phyloP scores from a whole-genome alignment of 2,329 filamentous ascomycete species.

The Chaetomiaceae sp. region DNA sequence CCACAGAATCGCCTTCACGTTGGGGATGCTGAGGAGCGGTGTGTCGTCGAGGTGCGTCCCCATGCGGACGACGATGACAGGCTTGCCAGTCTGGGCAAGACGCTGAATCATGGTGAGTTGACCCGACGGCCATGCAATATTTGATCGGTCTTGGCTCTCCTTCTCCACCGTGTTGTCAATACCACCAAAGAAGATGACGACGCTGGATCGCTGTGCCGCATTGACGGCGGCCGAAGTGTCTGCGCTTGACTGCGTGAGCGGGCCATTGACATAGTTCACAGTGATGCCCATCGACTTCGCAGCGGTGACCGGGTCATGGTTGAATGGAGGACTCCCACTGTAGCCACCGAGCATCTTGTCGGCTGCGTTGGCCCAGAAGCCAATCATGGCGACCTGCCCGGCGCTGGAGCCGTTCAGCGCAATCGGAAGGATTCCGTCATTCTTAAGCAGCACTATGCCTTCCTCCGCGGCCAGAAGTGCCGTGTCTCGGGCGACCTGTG shows the following conservation, averaged over 20 bases:
- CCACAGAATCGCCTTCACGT: slow-evolving; percentile 52
- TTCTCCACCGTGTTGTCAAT: slow-evolving; percentile 49
- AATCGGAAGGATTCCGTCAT: slow-evolving; percentile 46
- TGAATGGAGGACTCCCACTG: slow-evolving; percentile 51
- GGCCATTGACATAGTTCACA: slow-evolving; percentile 40
- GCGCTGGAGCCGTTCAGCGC: slow-evolving; percentile 41
- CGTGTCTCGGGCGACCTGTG: slow-evolving; percentile 48
- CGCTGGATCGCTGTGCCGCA: slow-evolving; percentile 33
- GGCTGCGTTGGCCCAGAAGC: slow-evolving; percentile 55
- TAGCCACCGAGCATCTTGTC: slow-evolving; percentile 58
- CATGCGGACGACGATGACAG: slow-evolving; percentile 48
- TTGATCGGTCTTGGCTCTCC: slow-evolving; percentile 48
- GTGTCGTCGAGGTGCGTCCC: slow-evolving; percentile 50
- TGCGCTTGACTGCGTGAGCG: slow-evolving; percentile 25
- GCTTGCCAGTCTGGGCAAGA: slow-evolving; percentile 43
- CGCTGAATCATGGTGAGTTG: slow-evolving; percentile 49
- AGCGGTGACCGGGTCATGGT: slow-evolving; percentile 50
- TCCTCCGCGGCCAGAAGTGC: slow-evolving; percentile 51
- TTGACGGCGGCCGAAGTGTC: slow-evolving; percentile 20
- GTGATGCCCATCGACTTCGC: slow-evolving; percentile 43
- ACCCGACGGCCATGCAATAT: slow-evolving; percentile 47
- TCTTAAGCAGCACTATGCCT: slow-evolving; percentile 49
- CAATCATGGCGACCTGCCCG: slow-evolving; percentile 53
- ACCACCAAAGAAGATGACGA: slow-evolving; percentile 52
- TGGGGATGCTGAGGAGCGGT: slow-evolving; percentile 42